These are phyloP conservation scores for Rhododendron molle DNA, from an alignment of 148 eudicot species.

Conservation along the genomic window DNA sequence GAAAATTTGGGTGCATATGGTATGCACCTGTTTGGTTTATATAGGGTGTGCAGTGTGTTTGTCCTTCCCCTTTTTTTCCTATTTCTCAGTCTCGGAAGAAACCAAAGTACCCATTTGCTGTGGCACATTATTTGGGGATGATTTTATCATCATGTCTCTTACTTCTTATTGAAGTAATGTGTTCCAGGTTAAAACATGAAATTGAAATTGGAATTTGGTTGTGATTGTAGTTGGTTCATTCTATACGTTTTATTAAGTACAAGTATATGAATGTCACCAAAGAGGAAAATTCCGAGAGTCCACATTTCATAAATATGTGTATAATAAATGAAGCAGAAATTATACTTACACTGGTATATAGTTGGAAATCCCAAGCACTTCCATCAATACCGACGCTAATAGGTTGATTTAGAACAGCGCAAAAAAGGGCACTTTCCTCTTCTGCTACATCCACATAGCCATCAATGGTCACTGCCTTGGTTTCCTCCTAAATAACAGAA, in stretches of 20 bases:
- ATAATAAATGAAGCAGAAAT: not conserved
- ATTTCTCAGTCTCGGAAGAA: not conserved
- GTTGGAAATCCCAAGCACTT: conserved; percentile 48
- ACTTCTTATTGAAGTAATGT: not conserved
- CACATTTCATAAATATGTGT: not conserved
- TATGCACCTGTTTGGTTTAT: not conserved
- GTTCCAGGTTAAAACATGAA: not conserved
- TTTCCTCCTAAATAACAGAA: conserved; percentile 26
- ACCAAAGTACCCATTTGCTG: not conserved
- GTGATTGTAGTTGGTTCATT: not conserved
- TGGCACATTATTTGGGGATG: not conserved
- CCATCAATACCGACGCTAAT: conserved; percentile 60
- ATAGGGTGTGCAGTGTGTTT: not conserved
- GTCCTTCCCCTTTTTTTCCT: not conserved
- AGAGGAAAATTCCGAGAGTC: not conserved
- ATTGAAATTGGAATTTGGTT: not conserved
- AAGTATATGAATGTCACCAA: not conserved
- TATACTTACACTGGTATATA: conserved; percentile 52
- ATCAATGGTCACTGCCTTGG: conserved; percentile 34
- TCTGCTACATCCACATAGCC: conserved; percentile 44
- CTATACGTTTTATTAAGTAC: not conserved
- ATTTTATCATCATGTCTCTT: not conserved
- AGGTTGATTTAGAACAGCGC: conserved; percentile 53
- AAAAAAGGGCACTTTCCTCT: conserved; percentile 45
- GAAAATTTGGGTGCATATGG: not conserved